These are phyloP conservation scores for Suillus subluteus DNA, from an alignment of 768 basidiomycete species.

Conservation along the genomic window DNA sequence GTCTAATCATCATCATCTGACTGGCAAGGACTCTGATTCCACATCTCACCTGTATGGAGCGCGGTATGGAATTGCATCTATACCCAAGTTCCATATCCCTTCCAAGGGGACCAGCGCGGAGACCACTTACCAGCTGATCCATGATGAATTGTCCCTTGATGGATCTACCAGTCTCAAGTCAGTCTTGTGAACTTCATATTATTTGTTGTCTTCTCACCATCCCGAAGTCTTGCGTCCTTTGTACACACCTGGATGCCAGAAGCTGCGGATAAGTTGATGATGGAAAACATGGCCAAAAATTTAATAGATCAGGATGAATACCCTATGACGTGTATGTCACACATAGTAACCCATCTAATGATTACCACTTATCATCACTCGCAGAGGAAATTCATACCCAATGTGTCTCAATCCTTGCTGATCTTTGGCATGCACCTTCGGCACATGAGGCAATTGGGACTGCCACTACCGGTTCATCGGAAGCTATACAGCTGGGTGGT, in stretches of 20 bases:
- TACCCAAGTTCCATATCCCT: constrained; percentile 72
- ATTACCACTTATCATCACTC: not conserved
- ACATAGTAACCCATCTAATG: not conserved
- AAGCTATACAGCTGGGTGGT: constrained; percentile 75
- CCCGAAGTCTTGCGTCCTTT: constrained; percentile 58
- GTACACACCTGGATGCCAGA: constrained; percentile 69
- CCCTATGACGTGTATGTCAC: constrained; percentile 51
- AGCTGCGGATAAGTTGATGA: constrained; percentile 55
- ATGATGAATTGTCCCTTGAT: constrained; percentile 65
- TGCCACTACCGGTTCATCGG: constrained; percentile 71
- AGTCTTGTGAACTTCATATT: not conserved
- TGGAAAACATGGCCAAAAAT: constrained; percentile 70
- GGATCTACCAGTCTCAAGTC: constrained; percentile 58
- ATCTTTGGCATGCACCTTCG: constrained; percentile 69
- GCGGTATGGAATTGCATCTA: constrained; percentile 63
- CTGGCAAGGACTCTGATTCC: constrained; percentile 35
- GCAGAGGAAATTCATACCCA: constrained; percentile 48
- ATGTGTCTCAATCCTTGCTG: constrained; percentile 59
- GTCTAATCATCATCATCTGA: constrained; percentile 38
- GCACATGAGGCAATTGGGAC: constrained; percentile 61
- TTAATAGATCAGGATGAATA: constrained; percentile 74
- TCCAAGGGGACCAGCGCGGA: constrained; percentile 62
- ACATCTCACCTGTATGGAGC: constrained; percentile 56
- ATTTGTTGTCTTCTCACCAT: constrained; percentile 8
- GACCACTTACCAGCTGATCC: constrained; percentile 55